A percentile compares a stretch with the other conserved stretches of the same genome.
These are phyloP conservation scores for Orychophragmus violaceus DNA, from an alignment of 345 rosid species.

Conservation along the genomic window DNA sequence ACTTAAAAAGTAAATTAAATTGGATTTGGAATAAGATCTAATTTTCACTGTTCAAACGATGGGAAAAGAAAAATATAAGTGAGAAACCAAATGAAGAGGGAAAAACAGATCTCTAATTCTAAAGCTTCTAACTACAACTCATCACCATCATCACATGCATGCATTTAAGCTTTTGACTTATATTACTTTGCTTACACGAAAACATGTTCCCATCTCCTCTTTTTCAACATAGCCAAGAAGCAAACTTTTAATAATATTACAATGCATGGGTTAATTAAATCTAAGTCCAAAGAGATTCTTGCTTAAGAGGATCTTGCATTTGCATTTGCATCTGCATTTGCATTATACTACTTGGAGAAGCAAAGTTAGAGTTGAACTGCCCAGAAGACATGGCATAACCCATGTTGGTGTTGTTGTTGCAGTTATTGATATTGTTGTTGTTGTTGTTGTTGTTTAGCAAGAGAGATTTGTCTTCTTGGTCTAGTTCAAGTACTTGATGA, in stretches of 20 bases:
- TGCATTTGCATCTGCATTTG: slow-evolving; percentile 36
- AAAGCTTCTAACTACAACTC: slow-evolving; percentile 19
- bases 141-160: slow-evolving; percentile 34
- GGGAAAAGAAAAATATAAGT: neutral
- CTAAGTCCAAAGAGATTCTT: slow-evolving; percentile 74
- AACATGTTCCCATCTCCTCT: slow-evolving; percentile 13
- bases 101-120: slow-evolving; percentile 15
- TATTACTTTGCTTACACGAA: slow-evolving; percentile 33
- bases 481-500: slow-evolving; percentile 29
- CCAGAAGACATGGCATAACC: slow-evolving; percentile 28
- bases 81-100: slow-evolving; percentile 6
- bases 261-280: too few relatives aligned
- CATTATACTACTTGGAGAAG: slow-evolving; percentile 49
- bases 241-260: too few relatives aligned
- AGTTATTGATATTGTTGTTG: slow-evolving; percentile 10
- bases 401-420: slow-evolving; percentile 25
- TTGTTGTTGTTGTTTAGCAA: slow-evolving; percentile 17
- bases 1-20: neutral
- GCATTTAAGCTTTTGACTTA: slow-evolving; percentile 31
- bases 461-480: slow-evolving; percentile 43
- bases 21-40: slow-evolving; percentile 10
- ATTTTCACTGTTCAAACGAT: slow-evolving; percentile 25
- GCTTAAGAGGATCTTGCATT: slow-evolving; percentile 64
- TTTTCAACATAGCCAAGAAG: slow-evolving; percentile 22
- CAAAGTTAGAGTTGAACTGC: slow-evolving; percentile 43